A percentile compares a stretch with the other conserved stretches of the same genome.
Conservation (phyloP, 352 stramenopile species). For the Thalassiosira mediterranea region DNA sequence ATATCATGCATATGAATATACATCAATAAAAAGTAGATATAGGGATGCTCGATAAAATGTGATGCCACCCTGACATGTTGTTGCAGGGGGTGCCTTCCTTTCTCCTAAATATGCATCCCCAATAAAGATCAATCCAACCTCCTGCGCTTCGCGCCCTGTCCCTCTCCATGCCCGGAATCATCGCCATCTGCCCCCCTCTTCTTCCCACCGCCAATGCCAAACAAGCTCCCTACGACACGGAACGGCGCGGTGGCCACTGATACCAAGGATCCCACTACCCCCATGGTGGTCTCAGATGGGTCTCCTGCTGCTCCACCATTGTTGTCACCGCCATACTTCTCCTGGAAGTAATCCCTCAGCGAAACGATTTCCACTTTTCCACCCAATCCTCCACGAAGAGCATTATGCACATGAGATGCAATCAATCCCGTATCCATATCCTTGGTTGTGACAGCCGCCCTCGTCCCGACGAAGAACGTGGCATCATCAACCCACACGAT, state of each 20-base stretch:
- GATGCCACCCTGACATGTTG: no score
- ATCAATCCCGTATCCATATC: constrained; percentile 17
- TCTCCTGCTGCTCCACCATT: no score
- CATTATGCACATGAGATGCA: constrained; percentile 27
- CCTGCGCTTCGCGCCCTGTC: neutral
- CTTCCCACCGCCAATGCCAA: no score
- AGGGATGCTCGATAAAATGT: no score
- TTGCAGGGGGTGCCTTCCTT: no score
- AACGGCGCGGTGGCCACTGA: constrained; percentile 5
- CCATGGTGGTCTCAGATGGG: neutral
- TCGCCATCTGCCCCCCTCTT: no score
- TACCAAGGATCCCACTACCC: constrained; percentile 10
- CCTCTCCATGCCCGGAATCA: neutral
- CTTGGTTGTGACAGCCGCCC: constrained; percentile 2
- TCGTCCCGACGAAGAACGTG: constrained; percentile 65
- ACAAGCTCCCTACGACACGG: neutral
- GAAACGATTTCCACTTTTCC: constrained; percentile 22
- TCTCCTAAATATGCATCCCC: neutral
- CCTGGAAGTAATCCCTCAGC: constrained; percentile 33
- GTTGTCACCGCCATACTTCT: no score
- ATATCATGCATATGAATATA: no score
- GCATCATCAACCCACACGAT: constrained; percentile 78
- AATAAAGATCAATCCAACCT: neutral
- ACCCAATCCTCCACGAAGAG: constrained; percentile 28
- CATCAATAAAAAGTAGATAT: no score